Conservation (phyloP, 495 filamentous ascomycete species). For the Aspergillus ostianus region DNA sequence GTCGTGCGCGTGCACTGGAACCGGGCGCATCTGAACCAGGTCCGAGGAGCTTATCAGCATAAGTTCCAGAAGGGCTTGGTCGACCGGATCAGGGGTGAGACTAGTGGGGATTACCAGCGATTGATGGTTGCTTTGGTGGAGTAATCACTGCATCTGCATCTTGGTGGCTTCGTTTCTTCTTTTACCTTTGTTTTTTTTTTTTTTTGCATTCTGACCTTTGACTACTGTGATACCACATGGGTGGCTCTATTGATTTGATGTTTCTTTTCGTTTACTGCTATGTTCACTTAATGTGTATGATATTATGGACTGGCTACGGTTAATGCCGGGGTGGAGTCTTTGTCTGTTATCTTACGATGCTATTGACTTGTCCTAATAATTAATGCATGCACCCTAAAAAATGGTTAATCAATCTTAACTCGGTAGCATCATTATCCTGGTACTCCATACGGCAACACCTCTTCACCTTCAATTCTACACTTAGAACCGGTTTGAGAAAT, state of each 20-base stretch:
- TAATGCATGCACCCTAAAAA: neutral
- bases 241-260: neutral
- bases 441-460: too few species aligned
- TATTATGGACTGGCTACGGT: neutral
- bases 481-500: neutral
- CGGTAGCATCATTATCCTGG: too few species aligned
- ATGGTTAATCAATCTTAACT: neutral
- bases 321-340: neutral
- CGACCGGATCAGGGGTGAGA: slow-evolving; percentile 72
- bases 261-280: neutral
- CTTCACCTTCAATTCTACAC: too few species aligned
- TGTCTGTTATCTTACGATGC: too few species aligned
- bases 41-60: slow-evolving; percentile 70
- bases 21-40: slow-evolving; percentile 61
- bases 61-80: slow-evolving; percentile 61
- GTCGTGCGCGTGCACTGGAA: slow-evolving; percentile 82
- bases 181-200: neutral
- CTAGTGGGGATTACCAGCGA: slow-evolving; percentile 79
- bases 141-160: slow-evolving; percentile 13
- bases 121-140: slow-evolving; percentile 44
- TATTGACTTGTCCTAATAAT: neutral
- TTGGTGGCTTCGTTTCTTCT: neutral
- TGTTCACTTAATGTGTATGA: neutral
- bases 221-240: neutral
- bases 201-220: neutral